phyloP scores from a whole-genome alignment of 208 protist species.

The Plasmodiophora brassicae region DNA sequence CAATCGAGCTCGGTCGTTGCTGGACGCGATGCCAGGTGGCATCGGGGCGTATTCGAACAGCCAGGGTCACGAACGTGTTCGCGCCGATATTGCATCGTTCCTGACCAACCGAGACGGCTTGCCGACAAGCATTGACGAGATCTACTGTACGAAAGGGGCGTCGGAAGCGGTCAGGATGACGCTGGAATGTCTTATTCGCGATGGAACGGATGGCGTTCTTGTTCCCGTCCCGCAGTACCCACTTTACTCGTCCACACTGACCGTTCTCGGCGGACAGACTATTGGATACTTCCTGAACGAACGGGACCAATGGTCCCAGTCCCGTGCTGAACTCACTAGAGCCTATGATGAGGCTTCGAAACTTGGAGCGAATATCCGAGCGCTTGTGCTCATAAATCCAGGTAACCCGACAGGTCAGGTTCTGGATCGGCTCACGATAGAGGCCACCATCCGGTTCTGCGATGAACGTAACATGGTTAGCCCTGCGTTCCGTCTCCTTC shows the following conservation, averaged over 20 bases:
- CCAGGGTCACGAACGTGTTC: conserved; percentile 54
- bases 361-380: conserved; percentile 57
- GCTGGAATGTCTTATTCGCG: conserved; percentile 67
- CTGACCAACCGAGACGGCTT: conserved; percentile 80
- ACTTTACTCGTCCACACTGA: conserved; percentile 94
- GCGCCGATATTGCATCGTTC: conserved; percentile 78
- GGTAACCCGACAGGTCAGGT: conserved; percentile 94
- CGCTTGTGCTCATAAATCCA: conserved; percentile 96
- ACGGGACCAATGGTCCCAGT: conserved; percentile 75
- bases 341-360: conserved; percentile 61
- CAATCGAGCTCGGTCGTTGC: conserved; percentile 70
- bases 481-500: not conserved
- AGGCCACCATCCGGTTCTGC: conserved; percentile 61
- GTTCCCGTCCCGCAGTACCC: conserved; percentile 99
- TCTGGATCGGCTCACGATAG: conserved; percentile 53
- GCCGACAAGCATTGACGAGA: conserved; percentile 65
- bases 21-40: conserved; percentile 56
- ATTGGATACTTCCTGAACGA: conserved; percentile 91
- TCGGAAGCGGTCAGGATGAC: conserved; percentile 76
- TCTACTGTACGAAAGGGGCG: conserved; percentile 95
- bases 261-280: conserved; percentile 75
- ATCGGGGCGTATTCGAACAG: conserved; percentile 91
- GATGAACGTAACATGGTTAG: conserved; percentile 67
- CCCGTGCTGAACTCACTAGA: conserved; percentile 64
- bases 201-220: conserved; percentile 58